Percentiles rank a stretch among this genome's conserved stretches.
Conservation (phyloP, 208 protist genomes). For the Leishmania guyanensis region DNA sequence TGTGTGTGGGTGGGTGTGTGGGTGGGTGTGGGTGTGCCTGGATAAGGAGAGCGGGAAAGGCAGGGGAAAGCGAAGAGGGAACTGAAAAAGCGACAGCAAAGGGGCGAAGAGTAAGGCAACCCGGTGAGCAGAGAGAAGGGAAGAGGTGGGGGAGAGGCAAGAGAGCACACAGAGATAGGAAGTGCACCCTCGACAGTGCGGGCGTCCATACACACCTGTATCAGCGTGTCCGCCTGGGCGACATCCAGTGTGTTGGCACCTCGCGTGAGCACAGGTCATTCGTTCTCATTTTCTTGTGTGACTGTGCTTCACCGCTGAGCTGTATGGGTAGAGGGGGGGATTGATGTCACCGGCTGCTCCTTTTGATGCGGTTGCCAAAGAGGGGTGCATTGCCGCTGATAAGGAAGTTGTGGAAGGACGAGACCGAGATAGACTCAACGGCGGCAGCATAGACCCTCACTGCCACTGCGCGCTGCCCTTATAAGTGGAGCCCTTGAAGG, state of each 20-base stretch:
- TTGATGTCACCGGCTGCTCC: background rate
- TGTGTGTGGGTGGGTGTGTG: background rate
- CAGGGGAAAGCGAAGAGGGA: too few relatives aligned
- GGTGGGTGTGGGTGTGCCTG: background rate
- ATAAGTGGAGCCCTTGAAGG: constrained; percentile 3
- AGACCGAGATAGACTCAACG: background rate
- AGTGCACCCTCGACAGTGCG: background rate
- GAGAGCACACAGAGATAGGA: background rate
- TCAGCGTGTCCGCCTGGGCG: background rate
- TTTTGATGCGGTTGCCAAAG: background rate
- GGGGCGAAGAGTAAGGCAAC: background rate
- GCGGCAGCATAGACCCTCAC: background rate
- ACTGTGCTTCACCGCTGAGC: background rate
- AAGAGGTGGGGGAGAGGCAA: background rate
- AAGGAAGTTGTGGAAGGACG: background rate
- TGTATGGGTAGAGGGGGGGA: background rate
- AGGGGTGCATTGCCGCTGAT: background rate
- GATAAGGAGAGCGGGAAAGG: background rate
- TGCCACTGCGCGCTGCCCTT: background rate
- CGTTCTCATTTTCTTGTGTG: background rate
- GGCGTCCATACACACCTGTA: background rate
- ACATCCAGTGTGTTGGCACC: background rate
- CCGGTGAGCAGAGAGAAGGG: background rate
- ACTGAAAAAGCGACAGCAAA: background rate
- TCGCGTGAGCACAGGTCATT: background rate